Conservation (phyloP, 805 yeast species). For the Middelhovenomyces tepae region DNA sequence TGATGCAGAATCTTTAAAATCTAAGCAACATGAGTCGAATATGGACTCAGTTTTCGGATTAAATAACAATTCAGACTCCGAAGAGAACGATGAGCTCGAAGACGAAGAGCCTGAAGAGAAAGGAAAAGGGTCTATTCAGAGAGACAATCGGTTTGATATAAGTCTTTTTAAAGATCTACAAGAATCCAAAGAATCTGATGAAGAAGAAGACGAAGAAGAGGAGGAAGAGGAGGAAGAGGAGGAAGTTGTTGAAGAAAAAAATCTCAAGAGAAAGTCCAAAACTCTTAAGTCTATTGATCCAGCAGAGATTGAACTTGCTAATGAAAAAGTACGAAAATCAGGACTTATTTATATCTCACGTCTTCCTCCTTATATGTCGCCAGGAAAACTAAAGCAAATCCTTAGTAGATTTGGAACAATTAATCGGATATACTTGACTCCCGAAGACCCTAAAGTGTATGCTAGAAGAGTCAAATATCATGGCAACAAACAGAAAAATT, state of each 20-base stretch:
- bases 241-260: neutral
- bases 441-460: conserved; percentile 63
- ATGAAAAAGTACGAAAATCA: conserved; percentile 51
- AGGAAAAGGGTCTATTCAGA: conserved; percentile 2
- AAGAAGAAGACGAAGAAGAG: conserved; percentile 5
- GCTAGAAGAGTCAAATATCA: conserved; percentile 71
- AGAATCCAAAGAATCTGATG: conserved; percentile 2
- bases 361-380: conserved; percentile 96
- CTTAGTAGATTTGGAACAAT: conserved; percentile 75
- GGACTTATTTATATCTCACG: conserved; percentile 91
- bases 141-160: conserved; percentile 1
- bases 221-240: neutral
- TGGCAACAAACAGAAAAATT: conserved; percentile 83
- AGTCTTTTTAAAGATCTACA: neutral
- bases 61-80: conserved; percentile 9
- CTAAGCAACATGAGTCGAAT: too few relatives aligned
- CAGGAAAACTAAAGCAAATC: conserved; percentile 77
- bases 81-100: conserved; percentile 9
- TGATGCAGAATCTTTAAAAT: too few relatives aligned
- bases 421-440: conserved; percentile 80
- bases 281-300: conserved; percentile 20
- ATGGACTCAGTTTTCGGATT: conserved; percentile 3
- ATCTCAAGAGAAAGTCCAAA: conserved; percentile 4
- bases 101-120: conserved; percentile 12
- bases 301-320: conserved; percentile 29